Conservation (phyloP, 148 eudicot genomes). For the Amaranthus hypochondriacus region DNA sequence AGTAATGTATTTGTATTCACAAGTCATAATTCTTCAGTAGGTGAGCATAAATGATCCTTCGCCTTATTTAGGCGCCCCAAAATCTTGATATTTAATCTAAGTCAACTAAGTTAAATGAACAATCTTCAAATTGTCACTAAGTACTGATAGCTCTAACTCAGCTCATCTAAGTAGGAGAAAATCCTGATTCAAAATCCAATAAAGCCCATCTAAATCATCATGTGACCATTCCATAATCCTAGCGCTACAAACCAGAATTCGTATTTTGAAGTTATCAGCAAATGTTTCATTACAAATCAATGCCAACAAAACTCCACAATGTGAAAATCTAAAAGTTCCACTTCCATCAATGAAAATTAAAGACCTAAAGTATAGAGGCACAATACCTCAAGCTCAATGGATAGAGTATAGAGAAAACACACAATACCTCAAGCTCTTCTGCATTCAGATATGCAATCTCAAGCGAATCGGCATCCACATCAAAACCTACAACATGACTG, state of each 20-base stretch:
- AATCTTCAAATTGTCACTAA: neutral
- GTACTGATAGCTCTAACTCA: neutral
- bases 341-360: neutral
- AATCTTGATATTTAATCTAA: neutral
- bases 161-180: neutral
- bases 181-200: neutral
- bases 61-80: neutral
- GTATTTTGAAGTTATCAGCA: neutral
- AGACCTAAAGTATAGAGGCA: neutral
- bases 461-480: slow-evolving; percentile 76
- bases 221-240: neutral
- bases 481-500: slow-evolving; percentile 80
- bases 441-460: slow-evolving; percentile 75
- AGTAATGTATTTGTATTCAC: neutral
- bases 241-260: neutral
- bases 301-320: neutral
- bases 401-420: neutral
- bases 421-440: slow-evolving; percentile 81
- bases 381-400: neutral
- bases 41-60: neutral
- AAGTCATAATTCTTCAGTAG: neutral
- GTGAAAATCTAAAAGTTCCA: neutral
- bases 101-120: neutral
- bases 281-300: neutral
- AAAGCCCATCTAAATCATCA: neutral